Evolutionary conservation across 768 basidiomycete species (phyloP).

Genomic region (Grammothele lineata): DNA sequence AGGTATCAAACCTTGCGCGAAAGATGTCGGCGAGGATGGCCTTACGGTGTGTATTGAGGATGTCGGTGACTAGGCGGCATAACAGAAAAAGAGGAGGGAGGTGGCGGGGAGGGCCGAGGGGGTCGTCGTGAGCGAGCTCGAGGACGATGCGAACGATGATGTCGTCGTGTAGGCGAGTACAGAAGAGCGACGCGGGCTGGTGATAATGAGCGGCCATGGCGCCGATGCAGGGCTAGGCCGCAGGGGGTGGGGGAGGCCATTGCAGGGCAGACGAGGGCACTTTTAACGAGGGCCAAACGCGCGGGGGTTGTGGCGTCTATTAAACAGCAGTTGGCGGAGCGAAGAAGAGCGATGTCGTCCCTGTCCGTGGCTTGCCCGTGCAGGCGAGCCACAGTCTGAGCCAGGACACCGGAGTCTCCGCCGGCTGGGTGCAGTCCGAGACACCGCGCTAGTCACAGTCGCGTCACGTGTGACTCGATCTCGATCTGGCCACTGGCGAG

Average conservation of each 20-base stretch:
- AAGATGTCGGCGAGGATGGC: slow-evolving; percentile 54
- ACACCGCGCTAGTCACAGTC: no score
- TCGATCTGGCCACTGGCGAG: no score
- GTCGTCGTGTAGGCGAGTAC: slow-evolving; percentile 36
- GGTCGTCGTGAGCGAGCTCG: slow-evolving; percentile 37
- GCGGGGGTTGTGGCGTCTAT: slow-evolving; percentile 3
- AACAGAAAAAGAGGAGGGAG: slow-evolving; percentile 47
- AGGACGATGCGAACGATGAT: slow-evolving; percentile 49
- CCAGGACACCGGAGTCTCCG: no score
- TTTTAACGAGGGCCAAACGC: slow-evolving; percentile 7
- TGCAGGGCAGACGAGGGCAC: background rate
- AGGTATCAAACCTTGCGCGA: slow-evolving; percentile 49
- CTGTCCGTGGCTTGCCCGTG: no score
- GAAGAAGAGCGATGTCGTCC: slow-evolving; percentile 13
- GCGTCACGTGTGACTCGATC: no score
- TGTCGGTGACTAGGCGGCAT: slow-evolving; percentile 35
- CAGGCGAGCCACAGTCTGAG: no score
- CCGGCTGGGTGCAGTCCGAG: no score
- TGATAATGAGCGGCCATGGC: slow-evolving; percentile 12
- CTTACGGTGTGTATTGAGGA: slow-evolving; percentile 31
- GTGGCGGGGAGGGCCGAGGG: slow-evolving; percentile 41
- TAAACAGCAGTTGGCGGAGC: slow-evolving; percentile 2
- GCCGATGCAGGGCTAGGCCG: slow-evolving; percentile 5
- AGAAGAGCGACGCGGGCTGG: slow-evolving; percentile 21
- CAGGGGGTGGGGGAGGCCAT: slow-evolving; percentile 12